These are phyloP conservation scores for Lentinus tigrinus DNA, from an alignment of 768 basidiomycete species.

Conservation along the genomic window DNA sequence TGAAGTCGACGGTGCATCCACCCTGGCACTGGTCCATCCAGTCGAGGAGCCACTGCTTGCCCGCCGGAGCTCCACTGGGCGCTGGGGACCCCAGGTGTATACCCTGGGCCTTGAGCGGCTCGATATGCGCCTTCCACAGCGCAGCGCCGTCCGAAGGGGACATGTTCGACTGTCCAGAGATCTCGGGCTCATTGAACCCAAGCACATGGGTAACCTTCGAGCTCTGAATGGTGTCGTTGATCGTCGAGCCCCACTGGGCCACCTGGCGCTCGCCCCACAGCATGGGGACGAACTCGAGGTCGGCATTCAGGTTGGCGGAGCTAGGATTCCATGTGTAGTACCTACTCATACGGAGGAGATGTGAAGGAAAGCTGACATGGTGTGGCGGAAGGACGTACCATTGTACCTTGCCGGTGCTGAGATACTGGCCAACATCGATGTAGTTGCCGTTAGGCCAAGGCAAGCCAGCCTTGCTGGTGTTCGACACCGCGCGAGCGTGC, in stretches of 20 bases:
- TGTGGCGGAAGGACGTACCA: conserved; percentile 36
- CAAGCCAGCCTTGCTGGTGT: conserved; percentile 47
- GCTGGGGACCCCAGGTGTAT: conserved; percentile 55
- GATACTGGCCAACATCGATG: conserved; percentile 45
- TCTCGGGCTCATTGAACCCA: conserved; percentile 55
- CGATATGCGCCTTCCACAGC: conserved; percentile 51
- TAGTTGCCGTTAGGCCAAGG: conserved; percentile 46
- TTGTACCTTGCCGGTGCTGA: conserved; percentile 44
- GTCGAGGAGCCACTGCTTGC: conserved; percentile 53
- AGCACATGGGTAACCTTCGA: conserved; percentile 42
- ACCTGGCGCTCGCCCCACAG: conserved; percentile 46
- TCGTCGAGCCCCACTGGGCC: conserved; percentile 39
- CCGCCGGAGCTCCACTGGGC: conserved; percentile 48
- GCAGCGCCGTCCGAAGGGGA: conserved; percentile 46
- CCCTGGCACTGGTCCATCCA: conserved; percentile 50
- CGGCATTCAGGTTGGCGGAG: conserved; percentile 26
- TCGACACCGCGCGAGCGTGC: conserved; percentile 19
- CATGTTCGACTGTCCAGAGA: conserved; percentile 49
- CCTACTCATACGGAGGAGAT: conserved; percentile 28
- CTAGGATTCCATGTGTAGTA: conserved; percentile 52
- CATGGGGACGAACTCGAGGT: conserved; percentile 57
- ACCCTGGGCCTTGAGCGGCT: conserved; percentile 47
- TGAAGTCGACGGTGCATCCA: conserved; percentile 55
- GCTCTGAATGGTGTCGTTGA: conserved; percentile 39
- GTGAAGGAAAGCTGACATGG: background rate